Conservation (phyloP, 805 yeast genomes). For the Pichia sporocuriosa region DNA sequence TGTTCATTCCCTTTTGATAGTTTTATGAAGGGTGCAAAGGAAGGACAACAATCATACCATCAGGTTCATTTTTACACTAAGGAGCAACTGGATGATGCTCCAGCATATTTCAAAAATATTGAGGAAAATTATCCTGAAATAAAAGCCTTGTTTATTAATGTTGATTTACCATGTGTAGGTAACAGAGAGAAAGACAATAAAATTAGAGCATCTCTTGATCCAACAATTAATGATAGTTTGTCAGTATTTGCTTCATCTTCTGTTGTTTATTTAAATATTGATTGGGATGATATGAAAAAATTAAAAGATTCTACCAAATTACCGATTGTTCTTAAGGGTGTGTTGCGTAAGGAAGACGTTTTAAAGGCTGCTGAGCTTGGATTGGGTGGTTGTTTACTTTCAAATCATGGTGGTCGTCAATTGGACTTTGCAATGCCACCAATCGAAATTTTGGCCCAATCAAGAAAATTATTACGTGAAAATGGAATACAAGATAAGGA, state of each 20-base stretch:
- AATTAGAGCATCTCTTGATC: slow-evolving; percentile 51
- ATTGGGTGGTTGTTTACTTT: slow-evolving; percentile 54
- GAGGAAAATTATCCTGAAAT: slow-evolving; percentile 36
- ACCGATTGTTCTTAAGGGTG: slow-evolving; percentile 52
- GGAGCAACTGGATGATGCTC: slow-evolving; percentile 54
- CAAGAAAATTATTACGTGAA: slow-evolving; percentile 39
- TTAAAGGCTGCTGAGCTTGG: slow-evolving; percentile 49
- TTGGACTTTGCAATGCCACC: slow-evolving; percentile 58
- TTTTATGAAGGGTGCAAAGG: slow-evolving; percentile 55
- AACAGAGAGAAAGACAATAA: slow-evolving; percentile 82
- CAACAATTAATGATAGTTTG: slow-evolving; percentile 15
- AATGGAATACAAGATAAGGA: slow-evolving; percentile 34
- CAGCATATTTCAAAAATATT: slow-evolving; percentile 17
- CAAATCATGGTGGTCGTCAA: slow-evolving; percentile 74
- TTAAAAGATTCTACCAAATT: slow-evolving; percentile 46
- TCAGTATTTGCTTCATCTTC: slow-evolving; percentile 13
- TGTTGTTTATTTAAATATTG: slow-evolving; percentile 22
- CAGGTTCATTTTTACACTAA: slow-evolving; percentile 69
- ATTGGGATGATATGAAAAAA: slow-evolving; percentile 56
- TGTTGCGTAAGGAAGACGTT: slow-evolving; percentile 59
- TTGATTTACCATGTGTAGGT: slow-evolving; percentile 83
- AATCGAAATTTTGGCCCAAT: slow-evolving; percentile 50
- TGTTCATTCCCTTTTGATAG: slow-evolving; percentile 80
- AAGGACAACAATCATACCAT: slow-evolving; percentile 70
- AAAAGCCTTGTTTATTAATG: slow-evolving; percentile 74